A percentile compares a stretch with the other conserved stretches of the same genome.
These are phyloP conservation scores for Mycena chlorophos DNA, from an alignment of 768 basidiomycete species.

Conservation along the genomic window DNA sequence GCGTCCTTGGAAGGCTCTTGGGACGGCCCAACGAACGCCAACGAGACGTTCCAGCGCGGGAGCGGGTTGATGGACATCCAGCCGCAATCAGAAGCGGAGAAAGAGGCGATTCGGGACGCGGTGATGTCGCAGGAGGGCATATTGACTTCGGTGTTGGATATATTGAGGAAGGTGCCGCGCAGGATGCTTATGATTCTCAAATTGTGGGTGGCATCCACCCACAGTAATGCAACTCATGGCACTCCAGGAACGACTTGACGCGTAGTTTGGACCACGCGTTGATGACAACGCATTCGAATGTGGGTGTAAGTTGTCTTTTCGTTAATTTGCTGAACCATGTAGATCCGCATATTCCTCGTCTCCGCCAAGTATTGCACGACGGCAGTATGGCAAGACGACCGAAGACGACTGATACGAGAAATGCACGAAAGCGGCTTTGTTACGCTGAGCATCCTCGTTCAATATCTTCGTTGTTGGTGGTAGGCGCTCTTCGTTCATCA, in stretches of 20 bases:
- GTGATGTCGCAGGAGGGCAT: constrained; percentile 83
- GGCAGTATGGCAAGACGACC: constrained; percentile 78
- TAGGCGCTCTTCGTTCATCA: constrained; percentile 29
- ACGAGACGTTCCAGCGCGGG: constrained; percentile 54
- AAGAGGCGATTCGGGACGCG: constrained; percentile 78
- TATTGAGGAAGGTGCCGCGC: constrained; percentile 83
- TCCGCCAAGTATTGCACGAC: constrained; percentile 85
- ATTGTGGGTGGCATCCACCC: constrained; percentile 73
- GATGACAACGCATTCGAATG: constrained; percentile 83
- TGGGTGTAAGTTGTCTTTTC: constrained; percentile 28
- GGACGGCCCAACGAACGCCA: constrained; percentile 42
- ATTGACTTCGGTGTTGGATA: constrained; percentile 81
- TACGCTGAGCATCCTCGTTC: constrained; percentile 44
- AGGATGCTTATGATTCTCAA: constrained; percentile 83
- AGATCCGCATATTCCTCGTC: constrained; percentile 87
- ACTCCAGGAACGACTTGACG: constrained; percentile 28
- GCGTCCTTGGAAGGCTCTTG: constrained; percentile 69
- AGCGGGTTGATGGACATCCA: constrained; percentile 75
- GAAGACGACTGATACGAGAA: constrained; percentile 41
- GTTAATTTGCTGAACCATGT: constrained; percentile 21
- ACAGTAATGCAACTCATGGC: constrained; percentile 43
- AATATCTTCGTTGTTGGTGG: constrained; percentile 70
- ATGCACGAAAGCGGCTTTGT: constrained; percentile 55
- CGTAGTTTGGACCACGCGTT: constrained; percentile 81
- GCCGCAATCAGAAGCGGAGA: constrained; percentile 73